Evolutionary conservation across 176 grass and related monocot species (phyloP).

Genomic region (Pontederia crassipes): DNA sequence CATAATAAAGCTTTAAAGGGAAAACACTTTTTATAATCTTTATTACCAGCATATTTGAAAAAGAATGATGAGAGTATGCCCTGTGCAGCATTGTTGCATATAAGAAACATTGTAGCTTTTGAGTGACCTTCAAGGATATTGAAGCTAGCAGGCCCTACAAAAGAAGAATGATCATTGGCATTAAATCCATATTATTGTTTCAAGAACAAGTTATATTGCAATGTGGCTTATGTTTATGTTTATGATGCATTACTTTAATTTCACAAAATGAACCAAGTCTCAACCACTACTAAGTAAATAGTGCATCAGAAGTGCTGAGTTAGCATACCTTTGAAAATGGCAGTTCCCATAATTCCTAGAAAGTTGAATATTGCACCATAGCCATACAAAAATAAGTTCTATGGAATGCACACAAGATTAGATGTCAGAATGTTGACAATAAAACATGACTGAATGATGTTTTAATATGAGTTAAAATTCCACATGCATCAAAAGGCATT

Average conservation of each 20-base stretch:
- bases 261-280: not conserved
- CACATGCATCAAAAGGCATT: not conserved
- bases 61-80: constrained; percentile 99
- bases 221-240: not conserved
- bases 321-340: constrained; percentile 63
- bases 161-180: not conserved
- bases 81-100: constrained; percentile 99
- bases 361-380: constrained; percentile 99
- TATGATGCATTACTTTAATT: not conserved
- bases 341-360: constrained; percentile 79
- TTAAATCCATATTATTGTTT: constrained; percentile 9
- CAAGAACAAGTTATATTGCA: not conserved
- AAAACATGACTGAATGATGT: not conserved
- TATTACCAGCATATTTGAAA: constrained; percentile 98
- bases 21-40: too few relatives aligned
- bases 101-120: constrained; percentile 82
- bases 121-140: constrained; percentile 94
- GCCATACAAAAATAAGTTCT: constrained; percentile 99
- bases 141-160: constrained; percentile 81
- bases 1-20: not conserved
- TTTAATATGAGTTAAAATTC: not conserved
- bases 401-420: constrained; percentile 28
- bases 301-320: not conserved
- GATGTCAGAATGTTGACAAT: not conserved
- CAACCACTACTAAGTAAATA: not conserved